phyloP scores from a whole-genome alignment of 495 filamentous ascomycete species.

The Penicillium crystallinum region DNA sequence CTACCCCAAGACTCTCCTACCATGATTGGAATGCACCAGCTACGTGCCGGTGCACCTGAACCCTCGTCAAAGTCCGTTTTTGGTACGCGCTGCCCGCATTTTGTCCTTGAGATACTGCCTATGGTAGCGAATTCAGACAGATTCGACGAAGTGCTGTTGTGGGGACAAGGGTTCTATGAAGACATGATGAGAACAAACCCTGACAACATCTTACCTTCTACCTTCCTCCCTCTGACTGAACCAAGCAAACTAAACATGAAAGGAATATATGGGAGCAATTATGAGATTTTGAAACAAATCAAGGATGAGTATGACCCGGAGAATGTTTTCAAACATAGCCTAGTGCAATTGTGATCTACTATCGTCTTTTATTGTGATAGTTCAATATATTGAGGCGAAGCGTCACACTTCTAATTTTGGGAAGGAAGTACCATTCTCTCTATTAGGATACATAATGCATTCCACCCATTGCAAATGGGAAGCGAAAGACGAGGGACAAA shows the following conservation, averaged over 20 bases:
- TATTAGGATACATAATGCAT: neutral
- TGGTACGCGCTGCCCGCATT: conserved; percentile 6
- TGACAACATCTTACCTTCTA: neutral
- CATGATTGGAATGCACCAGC: conserved; percentile 10
- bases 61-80: neutral
- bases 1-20: conserved; percentile 5
- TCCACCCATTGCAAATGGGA: neutral
- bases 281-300: conserved; percentile 3
- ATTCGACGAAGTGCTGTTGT: neutral
- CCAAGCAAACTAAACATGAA: neutral
- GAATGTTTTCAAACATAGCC: conserved; percentile 10
- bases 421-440: neutral
- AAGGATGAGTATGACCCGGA: conserved; percentile 11
- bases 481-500: neutral
- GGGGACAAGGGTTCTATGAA: conserved; percentile 8
- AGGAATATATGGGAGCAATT: conserved; percentile 3
- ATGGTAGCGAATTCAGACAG: neutral
- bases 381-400: neutral
- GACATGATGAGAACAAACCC: conserved; percentile 9
- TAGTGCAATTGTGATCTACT: conserved; percentile 3
- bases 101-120: conserved; percentile 12
- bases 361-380: neutral
- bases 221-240: conserved; percentile 10
- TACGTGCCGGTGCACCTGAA: conserved; percentile 5
- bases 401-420: too few species aligned